A percentile compares a stretch with the other conserved stretches of the same genome.
Conservation (phyloP, 108 stramenopile genomes). For the Seminavis robusta region DNA sequence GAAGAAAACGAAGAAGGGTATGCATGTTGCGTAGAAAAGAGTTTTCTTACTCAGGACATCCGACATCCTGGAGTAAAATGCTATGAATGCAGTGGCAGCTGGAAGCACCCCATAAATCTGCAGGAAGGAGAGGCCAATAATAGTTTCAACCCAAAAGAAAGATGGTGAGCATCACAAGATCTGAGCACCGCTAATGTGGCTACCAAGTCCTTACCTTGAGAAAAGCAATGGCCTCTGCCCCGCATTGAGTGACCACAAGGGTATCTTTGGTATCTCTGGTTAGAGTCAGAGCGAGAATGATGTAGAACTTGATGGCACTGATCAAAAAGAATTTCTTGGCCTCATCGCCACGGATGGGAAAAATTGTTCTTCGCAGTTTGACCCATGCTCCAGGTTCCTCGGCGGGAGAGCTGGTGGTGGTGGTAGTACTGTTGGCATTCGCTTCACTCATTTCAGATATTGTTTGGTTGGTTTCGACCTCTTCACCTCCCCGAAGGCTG, state of each 20-base stretch:
- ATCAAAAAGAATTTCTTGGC: constrained; percentile 86
- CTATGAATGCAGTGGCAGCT: constrained; percentile 78
- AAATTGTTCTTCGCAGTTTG: constrained; percentile 55
- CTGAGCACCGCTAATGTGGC: not conserved
- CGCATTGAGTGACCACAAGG: constrained; percentile 93
- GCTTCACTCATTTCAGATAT: too few relatives aligned
- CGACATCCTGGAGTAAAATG: constrained; percentile 87
- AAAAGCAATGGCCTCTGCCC: constrained; percentile 95
- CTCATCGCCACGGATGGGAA: constrained; percentile 88
- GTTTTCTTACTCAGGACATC: constrained; percentile 72
- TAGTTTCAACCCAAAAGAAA: too few relatives aligned
- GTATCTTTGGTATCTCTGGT: constrained; percentile 97
- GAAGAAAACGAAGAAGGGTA: constrained; percentile 94
- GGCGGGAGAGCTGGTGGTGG: too few relatives aligned
- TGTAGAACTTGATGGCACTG: constrained; percentile 93
- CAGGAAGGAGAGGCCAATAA: constrained; percentile 14
- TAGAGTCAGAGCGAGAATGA: constrained; percentile 91
- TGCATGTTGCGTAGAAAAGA: constrained; percentile 87
- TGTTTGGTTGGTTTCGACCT: too few relatives aligned
- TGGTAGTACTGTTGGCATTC: too few relatives aligned
- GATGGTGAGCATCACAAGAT: not conserved
- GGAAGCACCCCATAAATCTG: constrained; percentile 90
- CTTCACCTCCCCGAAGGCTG: too few relatives aligned
- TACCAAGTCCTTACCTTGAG: constrained; percentile 53
- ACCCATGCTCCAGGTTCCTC: too few relatives aligned